Evolutionary conservation across 2,329 filamentous ascomycete species (phyloP), one percentile per base, ranked within the genome.

Genomic region (Clonostachys rhizophaga): DNA sequence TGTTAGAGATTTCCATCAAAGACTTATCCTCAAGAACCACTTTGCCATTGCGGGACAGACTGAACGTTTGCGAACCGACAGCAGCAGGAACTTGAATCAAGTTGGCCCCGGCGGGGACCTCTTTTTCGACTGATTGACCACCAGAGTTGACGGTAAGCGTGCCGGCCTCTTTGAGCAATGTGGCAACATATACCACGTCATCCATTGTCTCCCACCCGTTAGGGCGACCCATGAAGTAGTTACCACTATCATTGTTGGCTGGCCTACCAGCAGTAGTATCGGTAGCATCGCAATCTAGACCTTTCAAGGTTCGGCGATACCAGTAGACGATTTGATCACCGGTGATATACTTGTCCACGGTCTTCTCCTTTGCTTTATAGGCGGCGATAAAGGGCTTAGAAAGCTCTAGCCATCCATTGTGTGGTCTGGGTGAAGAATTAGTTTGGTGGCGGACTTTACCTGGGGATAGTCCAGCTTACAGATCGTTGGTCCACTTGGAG

Each of bases 381-480:
- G 76, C 76, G 1, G 71, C 65, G 50, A 79, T 78, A 52, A 72
- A 79, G 2, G 76, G 75, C 49, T 71, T 69, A 11, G 75, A 69
- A 61, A 80, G 70, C n/a, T 78, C 74, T 6, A 77, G 66, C 71
- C 72, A 79, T 39, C 75, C 75, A 11, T 66, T 62, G 50, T 79
- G 76, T 3, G 73, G 72, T 5, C 24, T 30, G 2, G 24, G 24
- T 10, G 3, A 30, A 30, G 9, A 10, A 30, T 30, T 30, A 30
- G 24, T 30, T 30, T 4, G 24, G 9, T 10, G 24, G 24, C 9
- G 24, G 24, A 10, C 24, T 30, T 30, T 10, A 30, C 10, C 24
- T 30, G 8, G 24, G 8, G 10, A 30, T 9, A 30, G 3, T 30
- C 24, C 24, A 30, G 9, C 24, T 30, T 30, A 30, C 11, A 36